Conservation (phyloP, 2,329 filamentous ascomycete species). For the Penicillium sp. region DNA sequence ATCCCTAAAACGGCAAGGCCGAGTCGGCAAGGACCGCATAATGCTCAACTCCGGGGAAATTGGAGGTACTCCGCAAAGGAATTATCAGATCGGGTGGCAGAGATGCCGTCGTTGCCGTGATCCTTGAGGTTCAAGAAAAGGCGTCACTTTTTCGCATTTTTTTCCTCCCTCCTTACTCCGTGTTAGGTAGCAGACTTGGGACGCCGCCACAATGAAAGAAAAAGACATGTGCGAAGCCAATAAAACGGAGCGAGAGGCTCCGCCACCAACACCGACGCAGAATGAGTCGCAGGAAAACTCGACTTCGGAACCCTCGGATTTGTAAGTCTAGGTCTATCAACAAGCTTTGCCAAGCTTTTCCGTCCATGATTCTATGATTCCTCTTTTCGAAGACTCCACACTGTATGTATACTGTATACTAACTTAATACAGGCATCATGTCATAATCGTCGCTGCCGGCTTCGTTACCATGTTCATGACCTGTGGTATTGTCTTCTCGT, state of each 20-base stretch:
- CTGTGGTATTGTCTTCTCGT: slow-evolving; percentile 42
- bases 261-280: background rate
- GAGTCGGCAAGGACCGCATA: background rate
- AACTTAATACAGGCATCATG: slow-evolving; percentile 10
- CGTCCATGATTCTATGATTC: background rate
- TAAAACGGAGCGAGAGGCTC: background rate
- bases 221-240: background rate
- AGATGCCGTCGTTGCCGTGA: slow-evolving; percentile 5
- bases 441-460: slow-evolving; percentile 21
- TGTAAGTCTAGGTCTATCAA: slow-evolving; percentile 7
- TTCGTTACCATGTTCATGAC: slow-evolving; percentile 37
- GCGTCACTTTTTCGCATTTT: background rate
- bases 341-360: slow-evolving; percentile 4
- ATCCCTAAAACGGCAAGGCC: background rate
- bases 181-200: background rate
- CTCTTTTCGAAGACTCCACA: background rate
- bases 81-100: background rate
- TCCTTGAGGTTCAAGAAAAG: background rate
- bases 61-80: background rate
- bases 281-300: slow-evolving; percentile 5
- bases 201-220: slow-evolving; percentile 2
- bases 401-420: background rate
- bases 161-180: background rate
- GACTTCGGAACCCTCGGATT: slow-evolving; percentile 5
- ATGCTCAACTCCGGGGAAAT: background rate